Percentiles rank a stretch among this genome's conserved stretches.
Evolutionary conservation across 306 rosid genomes (phyloP).

Genomic region (Vigna nakashimae): DNA sequence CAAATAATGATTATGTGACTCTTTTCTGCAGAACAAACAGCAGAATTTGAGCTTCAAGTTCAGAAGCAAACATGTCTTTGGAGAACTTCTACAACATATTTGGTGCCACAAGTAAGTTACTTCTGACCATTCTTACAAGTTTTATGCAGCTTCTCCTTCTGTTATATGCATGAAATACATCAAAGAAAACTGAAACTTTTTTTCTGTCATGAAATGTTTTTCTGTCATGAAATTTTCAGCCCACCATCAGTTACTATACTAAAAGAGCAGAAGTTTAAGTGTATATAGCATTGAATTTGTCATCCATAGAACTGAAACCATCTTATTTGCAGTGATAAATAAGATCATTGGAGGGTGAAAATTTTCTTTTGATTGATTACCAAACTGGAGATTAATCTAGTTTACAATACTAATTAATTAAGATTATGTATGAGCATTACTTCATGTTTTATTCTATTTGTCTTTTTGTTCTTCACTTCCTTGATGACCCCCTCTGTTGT

Average conservation of each 20-base stretch:
- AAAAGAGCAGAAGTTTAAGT: no score
- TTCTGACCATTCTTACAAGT: neutral
- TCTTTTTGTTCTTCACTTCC: constrained; percentile 1
- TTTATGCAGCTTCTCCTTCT: neutral
- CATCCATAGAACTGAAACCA: no score
- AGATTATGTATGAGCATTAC: neutral
- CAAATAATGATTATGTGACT: constrained; percentile 10
- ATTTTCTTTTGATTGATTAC: no score
- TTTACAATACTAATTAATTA: no score
- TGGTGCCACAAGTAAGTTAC: constrained; percentile 54
- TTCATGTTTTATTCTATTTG: neutral
- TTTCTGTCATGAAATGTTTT: no score
- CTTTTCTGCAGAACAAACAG: constrained; percentile 38
- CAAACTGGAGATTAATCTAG: no score
- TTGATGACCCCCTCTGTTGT: neutral
- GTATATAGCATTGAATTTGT: no score
- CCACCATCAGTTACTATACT: no score
- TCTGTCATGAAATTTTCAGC: no score
- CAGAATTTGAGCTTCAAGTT: constrained; percentile 44
- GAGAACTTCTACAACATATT: constrained; percentile 47
- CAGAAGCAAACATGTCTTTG: constrained; percentile 52
- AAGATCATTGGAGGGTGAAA: no score
- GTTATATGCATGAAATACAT: neutral
- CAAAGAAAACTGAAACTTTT: no score
- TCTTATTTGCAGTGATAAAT: no score